phyloP scores from a whole-genome alignment of 768 basidiomycete species.

The Naganishia onofrii region DNA sequence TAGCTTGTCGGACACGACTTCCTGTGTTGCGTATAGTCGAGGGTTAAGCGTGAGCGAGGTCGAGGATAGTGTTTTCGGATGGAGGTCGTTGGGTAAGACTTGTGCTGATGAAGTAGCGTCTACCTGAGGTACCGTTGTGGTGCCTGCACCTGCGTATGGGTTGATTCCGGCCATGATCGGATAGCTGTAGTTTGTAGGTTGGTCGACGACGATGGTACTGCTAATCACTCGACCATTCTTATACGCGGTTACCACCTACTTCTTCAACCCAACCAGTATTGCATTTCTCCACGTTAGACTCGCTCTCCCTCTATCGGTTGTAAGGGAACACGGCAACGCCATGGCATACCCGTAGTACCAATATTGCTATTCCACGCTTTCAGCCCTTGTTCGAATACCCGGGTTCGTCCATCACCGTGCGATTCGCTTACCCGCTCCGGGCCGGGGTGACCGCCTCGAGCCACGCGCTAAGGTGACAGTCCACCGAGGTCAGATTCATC shows the following conservation, averaged over 20 bases:
- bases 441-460: too few relatives aligned
- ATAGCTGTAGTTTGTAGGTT: neutral
- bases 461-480: too few relatives aligned
- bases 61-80: slow-evolving; percentile 34
- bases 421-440: too few relatives aligned
- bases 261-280: neutral
- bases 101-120: slow-evolving; percentile 17
- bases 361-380: too few relatives aligned
- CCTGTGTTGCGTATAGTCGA: slow-evolving; percentile 55
- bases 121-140: slow-evolving; percentile 6
- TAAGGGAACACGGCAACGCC: slow-evolving; percentile 5
- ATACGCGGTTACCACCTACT: neutral
- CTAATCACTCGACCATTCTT: neutral
- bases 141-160: slow-evolving; percentile 20
- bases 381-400: too few relatives aligned
- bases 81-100: slow-evolving; percentile 21
- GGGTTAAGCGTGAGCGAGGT: slow-evolving; percentile 55
- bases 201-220: neutral
- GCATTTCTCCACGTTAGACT: neutral
- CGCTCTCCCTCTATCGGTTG: neutral
- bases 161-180: slow-evolving; percentile 31
- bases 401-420: too few relatives aligned
- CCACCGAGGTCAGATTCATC: too few relatives aligned
- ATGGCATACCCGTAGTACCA: too few relatives aligned
- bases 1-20: slow-evolving; percentile 51